A percentile compares a stretch with the other conserved stretches of the same genome.
Conservation (phyloP, 2,329 filamentous ascomycete genomes). For the Aspergillus spinulosporus region DNA sequence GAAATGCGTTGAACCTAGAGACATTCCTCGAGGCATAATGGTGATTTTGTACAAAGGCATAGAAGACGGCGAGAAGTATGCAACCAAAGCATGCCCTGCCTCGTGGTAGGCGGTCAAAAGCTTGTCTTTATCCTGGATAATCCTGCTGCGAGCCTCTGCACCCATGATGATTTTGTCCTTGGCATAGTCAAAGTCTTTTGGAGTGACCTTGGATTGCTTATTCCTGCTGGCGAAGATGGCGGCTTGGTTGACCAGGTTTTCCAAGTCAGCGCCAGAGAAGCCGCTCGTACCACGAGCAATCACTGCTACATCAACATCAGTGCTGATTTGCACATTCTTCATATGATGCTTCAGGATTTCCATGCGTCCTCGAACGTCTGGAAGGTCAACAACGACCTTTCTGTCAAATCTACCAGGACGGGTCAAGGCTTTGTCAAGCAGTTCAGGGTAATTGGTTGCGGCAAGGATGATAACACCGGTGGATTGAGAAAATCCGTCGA, state of each 20-base stretch:
- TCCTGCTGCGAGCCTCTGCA: constrained; percentile 82
- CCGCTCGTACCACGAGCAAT: constrained; percentile 87
- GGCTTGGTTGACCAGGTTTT: constrained; percentile 95
- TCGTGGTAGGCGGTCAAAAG: constrained; percentile 95
- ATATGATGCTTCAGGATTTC: constrained; percentile 93
- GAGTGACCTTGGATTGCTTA: constrained; percentile 71
- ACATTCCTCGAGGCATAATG: constrained; percentile 84
- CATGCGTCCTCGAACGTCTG: constrained; percentile 89
- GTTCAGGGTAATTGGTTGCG: constrained; percentile 92
- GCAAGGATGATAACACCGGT: constrained; percentile 94
- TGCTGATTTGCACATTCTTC: constrained; percentile 78
- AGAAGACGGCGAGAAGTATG: constrained; percentile 74
- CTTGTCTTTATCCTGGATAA: constrained; percentile 92
- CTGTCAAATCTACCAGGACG: constrained; percentile 94
- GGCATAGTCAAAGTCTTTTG: constrained; percentile 89
- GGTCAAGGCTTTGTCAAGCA: constrained; percentile 91
- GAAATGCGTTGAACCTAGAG: constrained; percentile 82
- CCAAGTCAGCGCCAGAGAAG: constrained; percentile 91
- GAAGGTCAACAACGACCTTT: constrained; percentile 82
- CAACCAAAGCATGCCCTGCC: constrained; percentile 89
- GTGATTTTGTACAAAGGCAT: constrained; percentile 93
- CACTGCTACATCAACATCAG: constrained; percentile 78
- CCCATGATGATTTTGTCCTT: constrained; percentile 99
- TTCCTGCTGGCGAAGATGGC: constrained; percentile 91
- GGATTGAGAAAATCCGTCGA: constrained; percentile 95